Percentiles rank a stretch among this genome's conserved stretches.
These are phyloP conservation scores for Dothideomycetidae sp. DNA, from an alignment of 2,329 filamentous ascomycete species.

Conservation along the genomic window DNA sequence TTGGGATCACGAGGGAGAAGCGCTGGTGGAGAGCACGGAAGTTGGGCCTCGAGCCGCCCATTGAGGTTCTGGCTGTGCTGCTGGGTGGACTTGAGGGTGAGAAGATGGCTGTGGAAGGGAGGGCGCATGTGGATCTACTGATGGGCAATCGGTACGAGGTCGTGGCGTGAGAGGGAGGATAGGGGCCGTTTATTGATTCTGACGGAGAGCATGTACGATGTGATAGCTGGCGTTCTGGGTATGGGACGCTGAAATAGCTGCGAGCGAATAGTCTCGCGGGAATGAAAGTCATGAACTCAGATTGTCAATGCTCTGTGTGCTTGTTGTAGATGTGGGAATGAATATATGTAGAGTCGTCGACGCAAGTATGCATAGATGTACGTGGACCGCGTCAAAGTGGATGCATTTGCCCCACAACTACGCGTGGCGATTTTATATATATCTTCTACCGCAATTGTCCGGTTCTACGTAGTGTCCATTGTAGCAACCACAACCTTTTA, in stretches of 20 bases:
- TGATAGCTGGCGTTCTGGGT: not conserved
- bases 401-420: not conserved
- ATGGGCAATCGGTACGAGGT: constrained; percentile 25
- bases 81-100: constrained; percentile 32
- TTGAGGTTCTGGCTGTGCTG: constrained; percentile 79
- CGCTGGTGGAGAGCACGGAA: constrained; percentile 78
- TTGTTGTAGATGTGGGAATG: no score
- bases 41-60: constrained; percentile 71
- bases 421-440: not conserved
- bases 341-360: no score
- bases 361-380: no score
- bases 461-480: no score
- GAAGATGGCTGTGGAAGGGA: constrained; percentile 35
- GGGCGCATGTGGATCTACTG: constrained; percentile 59
- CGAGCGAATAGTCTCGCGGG: no score
- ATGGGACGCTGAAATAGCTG: no score
- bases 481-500: no score
- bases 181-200: no score
- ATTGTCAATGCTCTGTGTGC: no score
- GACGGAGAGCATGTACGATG: not conserved
- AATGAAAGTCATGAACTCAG: no score
- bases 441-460: no score
- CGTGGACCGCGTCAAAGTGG: not conserved
- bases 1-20: constrained; percentile 66
- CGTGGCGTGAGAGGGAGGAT: not conserved